Percentiles rank a stretch among this genome's conserved stretches.
Conservation (phyloP, 2,329 filamentous ascomycete species). For the Byssothecium circinans region DNA sequence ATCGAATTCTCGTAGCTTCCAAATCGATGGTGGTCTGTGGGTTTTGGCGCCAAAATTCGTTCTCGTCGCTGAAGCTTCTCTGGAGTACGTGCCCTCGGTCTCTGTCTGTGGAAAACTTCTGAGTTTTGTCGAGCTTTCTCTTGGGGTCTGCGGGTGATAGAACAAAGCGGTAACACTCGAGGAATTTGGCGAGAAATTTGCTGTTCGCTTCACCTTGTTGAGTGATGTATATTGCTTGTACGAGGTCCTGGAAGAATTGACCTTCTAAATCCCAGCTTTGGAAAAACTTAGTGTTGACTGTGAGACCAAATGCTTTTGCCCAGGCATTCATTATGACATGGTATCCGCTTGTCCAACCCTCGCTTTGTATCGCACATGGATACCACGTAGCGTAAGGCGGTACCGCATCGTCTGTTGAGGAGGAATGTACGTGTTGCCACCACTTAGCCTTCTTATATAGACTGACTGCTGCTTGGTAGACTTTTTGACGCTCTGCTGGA, state of each 20-base stretch:
- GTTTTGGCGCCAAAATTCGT: too few relatives aligned
- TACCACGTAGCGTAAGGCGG: constrained; percentile 4
- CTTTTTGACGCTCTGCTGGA: not conserved
- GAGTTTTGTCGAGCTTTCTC: too few relatives aligned
- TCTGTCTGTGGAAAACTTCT: too few relatives aligned
- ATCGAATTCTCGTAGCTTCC: too few relatives aligned
- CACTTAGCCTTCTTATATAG: not conserved
- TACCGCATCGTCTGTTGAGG: not conserved
- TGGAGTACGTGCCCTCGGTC: too few relatives aligned
- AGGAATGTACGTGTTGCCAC: not conserved
- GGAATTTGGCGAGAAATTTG: constrained; percentile 18
- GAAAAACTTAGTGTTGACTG: constrained; percentile 7
- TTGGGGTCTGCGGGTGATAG: too few relatives aligned
- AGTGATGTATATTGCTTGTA: constrained; percentile 11
- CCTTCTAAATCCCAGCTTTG: constrained; percentile 3
- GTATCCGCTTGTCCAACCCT: constrained; percentile 15
- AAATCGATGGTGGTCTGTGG: too few relatives aligned
- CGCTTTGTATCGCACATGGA: constrained; percentile 6
- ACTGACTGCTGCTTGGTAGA: not conserved
- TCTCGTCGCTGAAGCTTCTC: too few relatives aligned
- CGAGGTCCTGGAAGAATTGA: constrained; percentile 7
- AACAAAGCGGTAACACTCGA: constrained; percentile 10
- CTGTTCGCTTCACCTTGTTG: constrained; percentile 11
- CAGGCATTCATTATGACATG: constrained; percentile 23
- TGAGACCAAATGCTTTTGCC: constrained; percentile 23